Evolutionary conservation across 2,329 filamentous ascomycete genomes (phyloP), one percentile per base, ranked within the genome.

Genomic region (Fusarium marasasianum): DNA sequence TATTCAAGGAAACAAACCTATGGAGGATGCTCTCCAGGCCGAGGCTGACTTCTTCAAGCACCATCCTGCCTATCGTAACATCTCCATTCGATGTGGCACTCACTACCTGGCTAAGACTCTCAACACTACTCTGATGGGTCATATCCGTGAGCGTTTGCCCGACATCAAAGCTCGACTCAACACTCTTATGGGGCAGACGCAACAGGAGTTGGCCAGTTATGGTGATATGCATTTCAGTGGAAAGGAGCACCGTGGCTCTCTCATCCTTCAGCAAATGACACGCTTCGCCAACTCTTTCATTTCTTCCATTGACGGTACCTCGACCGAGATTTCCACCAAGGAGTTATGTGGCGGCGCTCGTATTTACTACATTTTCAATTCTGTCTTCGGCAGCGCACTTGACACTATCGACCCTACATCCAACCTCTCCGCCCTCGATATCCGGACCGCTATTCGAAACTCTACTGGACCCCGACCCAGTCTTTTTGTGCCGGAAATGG

Each of bases 361-460:
- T 68, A 98, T 98, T 80, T 98, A 98, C 86, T 98, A 98, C 84
- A 98, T 98, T 77, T 98, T 98, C 88, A 98, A 98, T 85, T 98
- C 95, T 10, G 96, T 98, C 48, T 99, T 98, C 83, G 96, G 96
- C 67, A 98, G 96, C 83, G 97, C 96, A 26, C 87, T 99, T 57
- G 96, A 99, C 82, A 93, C 95, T 29, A 98, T 99, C 76, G 96
- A 99, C 78, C 96, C 96, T 9, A 99, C 96, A 5, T 94, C 93
- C 54, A 99, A 99, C 80, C 91, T 99, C 69, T 96, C 96, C 12
- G 94, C 96, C 20, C 90, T 96, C 55, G 96, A 99, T 81, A 99
- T 99, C 76, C 91, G 96, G 81, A 99, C 96, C 18, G 96, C 96
- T 8, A 99, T 99, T 77, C 93, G 96, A 78, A 99, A 99, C 85